Evolutionary conservation across 805 yeast species (phyloP), one percentile per base, ranked within the genome.

Genomic region (Cyberlindnera nakhonratchasimensis): DNA sequence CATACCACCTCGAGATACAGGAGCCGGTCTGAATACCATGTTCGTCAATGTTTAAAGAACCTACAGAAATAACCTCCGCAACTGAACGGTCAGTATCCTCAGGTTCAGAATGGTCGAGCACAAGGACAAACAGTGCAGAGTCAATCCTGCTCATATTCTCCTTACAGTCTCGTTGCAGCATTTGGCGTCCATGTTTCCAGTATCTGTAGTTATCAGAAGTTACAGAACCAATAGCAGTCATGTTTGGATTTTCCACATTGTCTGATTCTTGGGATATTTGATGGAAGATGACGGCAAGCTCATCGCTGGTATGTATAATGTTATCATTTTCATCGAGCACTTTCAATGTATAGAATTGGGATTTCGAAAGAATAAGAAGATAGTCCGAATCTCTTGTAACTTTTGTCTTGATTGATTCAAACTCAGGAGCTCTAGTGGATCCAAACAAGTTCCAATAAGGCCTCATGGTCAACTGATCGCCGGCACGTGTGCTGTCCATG

Each of bases 1-100:
- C 97, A 59, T 87, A 89, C 96, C 96, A 89, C 61, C 97, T 70
- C 51, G 91, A 88, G 22, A 91, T 83, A 67, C 96, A 88, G 1
- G 96, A 86, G 31, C 97, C 97, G 11, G 83, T 80, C 65, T 89
- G 96, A 39, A 86, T 79, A 51, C 96, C 96, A 25, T 47, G 40
- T 6, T 81, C 77, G 50, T 86, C 86, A 32, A 89, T 71, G 19
- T 70, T 70, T 13, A 86, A 77, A 40, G 85, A 79, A 6, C 97
- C 97, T 61, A 93, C 86, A 37, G 87, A 77, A 70, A 88, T 82
- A 58, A 86, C 81, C 57, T 84, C 79, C 12, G 55, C 58, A 31
- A 53, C 35, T 6, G 53, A 54, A 12, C 45, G 53, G 17, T 50
- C 74, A 50, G 79, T 68, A 31, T 79, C 79, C 21, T 74, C 71